Evolutionary conservation across 495 filamentous ascomycete species (phyloP).

Genomic region (Tuber indicum): DNA sequence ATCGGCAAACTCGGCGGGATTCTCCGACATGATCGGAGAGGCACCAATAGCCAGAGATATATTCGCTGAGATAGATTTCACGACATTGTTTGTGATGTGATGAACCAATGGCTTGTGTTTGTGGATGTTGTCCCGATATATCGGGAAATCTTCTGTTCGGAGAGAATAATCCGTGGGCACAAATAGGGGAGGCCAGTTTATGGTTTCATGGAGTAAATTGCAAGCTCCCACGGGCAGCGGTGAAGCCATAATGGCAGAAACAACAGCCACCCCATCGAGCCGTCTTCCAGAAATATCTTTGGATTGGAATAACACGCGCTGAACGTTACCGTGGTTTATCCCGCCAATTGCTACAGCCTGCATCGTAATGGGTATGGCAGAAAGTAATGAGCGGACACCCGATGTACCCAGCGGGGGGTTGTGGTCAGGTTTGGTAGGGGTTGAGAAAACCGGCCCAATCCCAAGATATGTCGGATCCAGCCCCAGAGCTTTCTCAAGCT

Average conservation of each 20-base stretch:
- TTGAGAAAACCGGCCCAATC: slow-evolving; percentile 80
- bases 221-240: slow-evolving; percentile 58
- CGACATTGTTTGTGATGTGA: slow-evolving; percentile 91
- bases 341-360: slow-evolving; percentile 78
- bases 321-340: slow-evolving; percentile 71
- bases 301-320: slow-evolving; percentile 65
- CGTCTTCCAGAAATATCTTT: slow-evolving; percentile 45
- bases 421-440: slow-evolving; percentile 52
- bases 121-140: slow-evolving; percentile 46
- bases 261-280: slow-evolving; percentile 77
- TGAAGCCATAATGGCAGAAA: slow-evolving; percentile 79
- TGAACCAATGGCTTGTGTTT: slow-evolving; percentile 68
- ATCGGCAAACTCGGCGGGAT: slow-evolving; percentile 74
- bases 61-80: slow-evolving; percentile 89
- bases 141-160: slow-evolving; percentile 10
- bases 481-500: slow-evolving; percentile 26
- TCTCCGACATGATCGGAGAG: slow-evolving; percentile 89
- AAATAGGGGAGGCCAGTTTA: slow-evolving; percentile 50
- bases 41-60: slow-evolving; percentile 77
- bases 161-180: slow-evolving; percentile 24
- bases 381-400: slow-evolving; percentile 22
- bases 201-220: slow-evolving; percentile 50
- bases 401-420: slow-evolving; percentile 22
- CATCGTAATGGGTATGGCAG: slow-evolving; percentile 43
- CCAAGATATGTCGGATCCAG: slow-evolving; percentile 66